phyloP scores from a whole-genome alignment of 805 yeast genomes.

The Starmerella cellae region DNA sequence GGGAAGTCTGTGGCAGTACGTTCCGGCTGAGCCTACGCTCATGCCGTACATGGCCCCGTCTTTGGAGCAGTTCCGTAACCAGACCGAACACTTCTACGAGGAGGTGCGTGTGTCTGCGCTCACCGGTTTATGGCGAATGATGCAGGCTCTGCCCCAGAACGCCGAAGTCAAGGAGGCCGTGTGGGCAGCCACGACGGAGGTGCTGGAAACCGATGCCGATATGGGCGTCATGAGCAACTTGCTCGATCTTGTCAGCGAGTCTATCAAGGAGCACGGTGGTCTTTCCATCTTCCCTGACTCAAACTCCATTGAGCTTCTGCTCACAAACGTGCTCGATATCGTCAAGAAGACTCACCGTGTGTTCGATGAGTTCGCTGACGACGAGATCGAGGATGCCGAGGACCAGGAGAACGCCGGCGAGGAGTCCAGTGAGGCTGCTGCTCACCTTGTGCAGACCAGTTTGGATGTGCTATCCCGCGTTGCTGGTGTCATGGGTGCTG shows the following conservation, averaged over 20 bases:
- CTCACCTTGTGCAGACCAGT: constrained; percentile 69
- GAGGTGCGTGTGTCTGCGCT: constrained; percentile 85
- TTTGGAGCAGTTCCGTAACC: constrained; percentile 46
- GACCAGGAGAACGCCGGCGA: constrained; percentile 46
- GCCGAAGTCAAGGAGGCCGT: constrained; percentile 50
- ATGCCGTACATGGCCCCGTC: constrained; percentile 15
- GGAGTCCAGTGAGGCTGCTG: constrained; percentile 41
- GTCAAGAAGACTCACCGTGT: constrained; percentile 65
- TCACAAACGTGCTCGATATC: constrained; percentile 56
- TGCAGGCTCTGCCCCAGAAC: constrained; percentile 52
- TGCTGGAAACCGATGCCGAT: constrained; percentile 71
- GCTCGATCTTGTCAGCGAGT: constrained; percentile 59
- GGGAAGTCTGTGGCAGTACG: constrained; percentile 64
- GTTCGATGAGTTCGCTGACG: constrained; percentile 42
- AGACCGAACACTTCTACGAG: constrained; percentile 66
- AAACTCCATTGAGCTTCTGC: constrained; percentile 48
- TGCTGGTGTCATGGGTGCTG: constrained; percentile 63
- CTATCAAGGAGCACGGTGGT: constrained; percentile 51
- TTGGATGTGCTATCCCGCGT: constrained; percentile 72
- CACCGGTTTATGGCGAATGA: constrained; percentile 69
- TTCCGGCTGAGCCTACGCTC: constrained; percentile 35
- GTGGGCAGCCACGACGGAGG: constrained; percentile 49
- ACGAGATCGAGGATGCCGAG: constrained; percentile 41
- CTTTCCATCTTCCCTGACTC: constrained; percentile 39
- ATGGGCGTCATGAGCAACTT: constrained; percentile 65